Percentiles rank a stretch among this genome's conserved stretches.
These are phyloP conservation scores for Vicia villosa DNA, from an alignment of 306 rosid genomes.

Conservation along the genomic window DNA sequence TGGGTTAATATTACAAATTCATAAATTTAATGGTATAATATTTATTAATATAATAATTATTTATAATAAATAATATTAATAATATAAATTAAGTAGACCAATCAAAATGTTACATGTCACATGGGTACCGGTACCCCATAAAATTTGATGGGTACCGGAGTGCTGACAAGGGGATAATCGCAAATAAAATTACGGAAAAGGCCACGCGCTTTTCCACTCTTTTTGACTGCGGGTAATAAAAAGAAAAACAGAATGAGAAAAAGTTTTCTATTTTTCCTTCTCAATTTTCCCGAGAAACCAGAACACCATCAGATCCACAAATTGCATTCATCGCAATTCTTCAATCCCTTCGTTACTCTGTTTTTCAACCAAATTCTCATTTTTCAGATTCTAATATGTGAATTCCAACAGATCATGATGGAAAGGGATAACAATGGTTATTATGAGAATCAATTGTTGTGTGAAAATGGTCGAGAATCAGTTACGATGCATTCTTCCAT, in stretches of 20 bases:
- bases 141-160: no score
- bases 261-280: conserved; percentile 18
- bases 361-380: not conserved
- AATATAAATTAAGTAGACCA: no score
- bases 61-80: no score
- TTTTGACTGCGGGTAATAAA: not conserved
- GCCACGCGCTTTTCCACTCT: not conserved
- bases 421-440: conserved; percentile 46
- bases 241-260: not conserved
- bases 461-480: conserved; percentile 34
- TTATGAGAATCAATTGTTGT: conserved; percentile 13
- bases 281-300: conserved; percentile 42
- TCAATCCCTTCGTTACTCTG: conserved; percentile 4
- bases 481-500: conserved; percentile 26
- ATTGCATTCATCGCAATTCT: not conserved
- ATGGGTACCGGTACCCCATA: no score
- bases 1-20: no score
- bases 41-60: no score
- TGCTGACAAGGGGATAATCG: no score
- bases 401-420: conserved; percentile 42
- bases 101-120: no score
- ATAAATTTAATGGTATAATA: no score
- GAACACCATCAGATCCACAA: conserved; percentile 31
- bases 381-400: not conserved
- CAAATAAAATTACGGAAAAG: not conserved